Percentiles rank a stretch among this genome's conserved stretches.
These are phyloP conservation scores for carrot (Daucus carota) DNA, from an alignment of 129 eudicot species.

Conservation along the genomic window DH1_v3.0 NC_030383.2:62778501-62779000, in stretches of 20 bases:
- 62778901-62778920: conserved; percentile 56
- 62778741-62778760: conserved; percentile 32
- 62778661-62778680: conserved; percentile 37
- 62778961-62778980: conserved; percentile 13
- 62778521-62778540: conserved; percentile 29
- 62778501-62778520: conserved; percentile 53
- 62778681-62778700: conserved; percentile 27
- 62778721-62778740: conserved; percentile 54
- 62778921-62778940: conserved; percentile 52
- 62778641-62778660: conserved; percentile 55
- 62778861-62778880: conserved; percentile 44
- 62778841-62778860: conserved; percentile 39
- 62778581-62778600: conserved; percentile 43
- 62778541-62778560: conserved; percentile 45
- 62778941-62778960: conserved; percentile 43
- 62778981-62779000: conserved; percentile 14
- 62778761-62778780: conserved; percentile 45
- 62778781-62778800: conserved; percentile 53
- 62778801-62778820: conserved; percentile 36
- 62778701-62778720: conserved; percentile 58
- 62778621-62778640: conserved; percentile 45
- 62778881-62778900: conserved; percentile 31
- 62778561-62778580: conserved; percentile 55
- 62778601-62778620: conserved; percentile 30
- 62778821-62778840: conserved; percentile 28